These are phyloP conservation scores for Penicillium fimorum DNA, from an alignment of 495 filamentous ascomycete genomes.

Conservation along the genomic window DNA sequence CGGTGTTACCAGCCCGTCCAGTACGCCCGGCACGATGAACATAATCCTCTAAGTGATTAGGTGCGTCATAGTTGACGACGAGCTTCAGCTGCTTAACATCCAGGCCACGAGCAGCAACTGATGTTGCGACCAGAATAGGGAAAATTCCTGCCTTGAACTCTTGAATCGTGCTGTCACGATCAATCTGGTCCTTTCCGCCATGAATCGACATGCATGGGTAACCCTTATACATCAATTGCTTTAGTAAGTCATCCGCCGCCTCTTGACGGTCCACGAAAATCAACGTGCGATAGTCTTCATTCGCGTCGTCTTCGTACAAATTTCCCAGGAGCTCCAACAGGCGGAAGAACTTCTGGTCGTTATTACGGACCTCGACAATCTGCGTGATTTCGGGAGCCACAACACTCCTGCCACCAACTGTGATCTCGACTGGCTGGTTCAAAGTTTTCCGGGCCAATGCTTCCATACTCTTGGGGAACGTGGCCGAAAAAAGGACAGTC, in stretches of 20 bases:
- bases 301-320: conserved; percentile 68
- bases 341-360: conserved; percentile 80
- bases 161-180: conserved; percentile 89
- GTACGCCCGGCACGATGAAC: conserved; percentile 95
- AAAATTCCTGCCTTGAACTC: conserved; percentile 93
- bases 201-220: conserved; percentile 97
- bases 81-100: conserved; percentile 97
- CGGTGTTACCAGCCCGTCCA: conserved; percentile 90
- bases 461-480: conserved; percentile 93
- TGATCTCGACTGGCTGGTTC: conserved; percentile 84
- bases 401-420: conserved; percentile 85
- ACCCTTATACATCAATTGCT: conserved; percentile 79
- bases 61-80: conserved; percentile 95
- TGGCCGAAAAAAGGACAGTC: conserved; percentile 94
- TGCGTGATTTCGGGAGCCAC: conserved; percentile 95
- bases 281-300: conserved; percentile 84
- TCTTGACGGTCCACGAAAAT: conserved; percentile 97
- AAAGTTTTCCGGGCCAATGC: conserved; percentile 83
- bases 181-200: conserved; percentile 92
- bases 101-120: conserved; percentile 90
- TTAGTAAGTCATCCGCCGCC: conserved; percentile 80
- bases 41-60: conserved; percentile 97
- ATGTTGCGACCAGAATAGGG: conserved; percentile 90
- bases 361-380: conserved; percentile 81
- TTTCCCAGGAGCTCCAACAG: conserved; percentile 85